phyloP scores from a whole-genome alignment of 352 stramenopile genomes.

The Phytophthora litchii region DNA sequence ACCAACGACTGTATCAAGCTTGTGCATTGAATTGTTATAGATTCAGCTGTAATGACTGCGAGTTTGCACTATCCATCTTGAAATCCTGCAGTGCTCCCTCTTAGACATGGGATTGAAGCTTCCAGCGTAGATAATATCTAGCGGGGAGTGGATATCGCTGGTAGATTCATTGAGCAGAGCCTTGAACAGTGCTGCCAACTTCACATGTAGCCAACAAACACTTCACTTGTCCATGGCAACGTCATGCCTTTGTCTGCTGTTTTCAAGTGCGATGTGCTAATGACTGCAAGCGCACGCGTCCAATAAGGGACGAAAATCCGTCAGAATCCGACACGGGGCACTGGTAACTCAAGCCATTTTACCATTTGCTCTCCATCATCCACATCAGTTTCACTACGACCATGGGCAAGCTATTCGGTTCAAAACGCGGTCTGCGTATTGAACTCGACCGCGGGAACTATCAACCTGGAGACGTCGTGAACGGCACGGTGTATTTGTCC shows the following conservation, averaged over 20 bases:
- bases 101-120: no score
- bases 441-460: slow-evolving; percentile 34
- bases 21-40: no score
- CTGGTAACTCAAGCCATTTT: slow-evolving; percentile 11
- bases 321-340: background rate
- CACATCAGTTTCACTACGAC: background rate
- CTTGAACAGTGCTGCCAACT: background rate
- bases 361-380: slow-evolving; percentile 9
- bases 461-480: slow-evolving; percentile 28
- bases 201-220: slow-evolving; percentile 10
- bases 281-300: slow-evolving; percentile 6
- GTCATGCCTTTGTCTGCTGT: slow-evolving; percentile 6
- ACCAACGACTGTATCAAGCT: no score
- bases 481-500: slow-evolving; percentile 31
- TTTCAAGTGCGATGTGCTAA: slow-evolving; percentile 9
- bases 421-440: slow-evolving; percentile 28
- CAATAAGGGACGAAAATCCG: slow-evolving; percentile 11
- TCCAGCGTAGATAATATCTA: no score
- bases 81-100: no score
- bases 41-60: no score
- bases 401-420: slow-evolving; percentile 34
- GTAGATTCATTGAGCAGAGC: slow-evolving; percentile 4
- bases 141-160: slow-evolving; percentile 6
- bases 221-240: background rate
- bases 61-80: no score